Conservation (phyloP, 805 yeast genomes). For the Zygotorulaspora florentina region DNA sequence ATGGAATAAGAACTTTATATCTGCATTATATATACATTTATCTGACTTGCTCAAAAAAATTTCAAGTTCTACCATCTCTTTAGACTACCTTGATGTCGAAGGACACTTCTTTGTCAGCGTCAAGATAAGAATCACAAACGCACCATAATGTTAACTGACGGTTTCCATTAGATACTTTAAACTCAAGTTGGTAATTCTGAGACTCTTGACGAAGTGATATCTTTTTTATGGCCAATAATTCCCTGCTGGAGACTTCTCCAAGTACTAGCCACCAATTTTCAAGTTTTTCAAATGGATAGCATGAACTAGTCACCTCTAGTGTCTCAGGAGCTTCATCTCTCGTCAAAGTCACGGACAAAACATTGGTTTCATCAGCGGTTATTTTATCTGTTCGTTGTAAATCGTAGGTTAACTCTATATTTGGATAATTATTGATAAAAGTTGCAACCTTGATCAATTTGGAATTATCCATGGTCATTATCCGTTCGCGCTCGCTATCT, state of each 20-base stretch:
- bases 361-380: conserved; percentile 46
- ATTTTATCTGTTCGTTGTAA: conserved; percentile 41
- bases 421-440: conserved; percentile 88
- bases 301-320: conserved; percentile 52
- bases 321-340: conserved; percentile 80
- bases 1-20: conserved; percentile 5
- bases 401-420: conserved; percentile 62
- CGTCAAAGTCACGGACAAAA: conserved; percentile 46
- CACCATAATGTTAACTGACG: conserved; percentile 73
- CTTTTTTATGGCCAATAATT: conserved; percentile 70
- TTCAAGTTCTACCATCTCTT: background rate
- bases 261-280: conserved; percentile 81
- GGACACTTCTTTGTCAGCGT: conserved; percentile 79
- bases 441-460: conserved; percentile 67
- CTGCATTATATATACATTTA: background rate
- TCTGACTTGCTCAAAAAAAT: background rate
- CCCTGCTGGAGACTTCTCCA: conserved; percentile 59
- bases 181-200: conserved; percentile 50
- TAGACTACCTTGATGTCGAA: conserved; percentile 46
- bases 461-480: conserved; percentile 51
- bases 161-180: conserved; percentile 59
- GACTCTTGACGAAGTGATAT: conserved; percentile 48
- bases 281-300: conserved; percentile 54
- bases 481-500: conserved; percentile 62
- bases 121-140: conserved; percentile 87